Percentiles rank a stretch among this genome's conserved stretches.
phyloP scores from a whole-genome alignment of 2,329 filamentous ascomycete genomes.

The Fusarium sp. region DNA sequence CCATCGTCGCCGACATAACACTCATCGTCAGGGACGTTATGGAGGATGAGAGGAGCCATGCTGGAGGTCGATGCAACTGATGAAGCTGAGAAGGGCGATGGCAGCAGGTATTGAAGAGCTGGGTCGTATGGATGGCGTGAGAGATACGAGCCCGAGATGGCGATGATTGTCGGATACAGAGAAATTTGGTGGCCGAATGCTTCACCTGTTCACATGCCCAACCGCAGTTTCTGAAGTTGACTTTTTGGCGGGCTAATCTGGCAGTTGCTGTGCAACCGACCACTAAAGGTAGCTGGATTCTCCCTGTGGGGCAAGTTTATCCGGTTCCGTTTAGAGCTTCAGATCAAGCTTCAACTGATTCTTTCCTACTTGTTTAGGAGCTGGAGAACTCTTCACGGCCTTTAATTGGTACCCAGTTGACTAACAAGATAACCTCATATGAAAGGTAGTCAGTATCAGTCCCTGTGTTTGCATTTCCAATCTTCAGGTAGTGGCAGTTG shows the following conservation, averaged over 20 bases:
- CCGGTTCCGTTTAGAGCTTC: slow-evolving; percentile 20
- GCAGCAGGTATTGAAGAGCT: not conserved
- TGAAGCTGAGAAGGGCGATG: slow-evolving; percentile 4
- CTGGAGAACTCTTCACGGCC: not conserved
- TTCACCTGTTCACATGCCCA: slow-evolving; percentile 31
- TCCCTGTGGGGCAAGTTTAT: slow-evolving; percentile 36
- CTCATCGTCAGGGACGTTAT: slow-evolving; percentile 77
- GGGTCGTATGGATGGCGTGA: slow-evolving; percentile 8
- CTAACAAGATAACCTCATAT: too few species aligned
- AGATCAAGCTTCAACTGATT: not conserved
- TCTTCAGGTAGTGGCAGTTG: not conserved
- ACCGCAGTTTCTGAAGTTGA: slow-evolving; percentile 34
- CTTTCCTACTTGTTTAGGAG: not conserved
- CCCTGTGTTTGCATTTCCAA: not conserved
- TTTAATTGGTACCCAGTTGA: not conserved
- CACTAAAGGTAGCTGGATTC: slow-evolving; percentile 29
- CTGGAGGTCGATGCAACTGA: slow-evolving; percentile 15
- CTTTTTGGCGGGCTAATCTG: slow-evolving; percentile 45
- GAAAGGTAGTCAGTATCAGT: not conserved
- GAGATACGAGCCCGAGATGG: slow-evolving; percentile 11
- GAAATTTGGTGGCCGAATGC: slow-evolving; percentile 12
- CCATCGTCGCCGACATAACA: slow-evolving; percentile 76
- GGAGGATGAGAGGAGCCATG: slow-evolving; percentile 76
- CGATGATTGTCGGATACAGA: slow-evolving; percentile 10
- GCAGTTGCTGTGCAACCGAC: slow-evolving; percentile 44